Evolutionary conservation across 495 filamentous ascomycete genomes (phyloP).

Genomic region (Penicillium mononematosum): DNA sequence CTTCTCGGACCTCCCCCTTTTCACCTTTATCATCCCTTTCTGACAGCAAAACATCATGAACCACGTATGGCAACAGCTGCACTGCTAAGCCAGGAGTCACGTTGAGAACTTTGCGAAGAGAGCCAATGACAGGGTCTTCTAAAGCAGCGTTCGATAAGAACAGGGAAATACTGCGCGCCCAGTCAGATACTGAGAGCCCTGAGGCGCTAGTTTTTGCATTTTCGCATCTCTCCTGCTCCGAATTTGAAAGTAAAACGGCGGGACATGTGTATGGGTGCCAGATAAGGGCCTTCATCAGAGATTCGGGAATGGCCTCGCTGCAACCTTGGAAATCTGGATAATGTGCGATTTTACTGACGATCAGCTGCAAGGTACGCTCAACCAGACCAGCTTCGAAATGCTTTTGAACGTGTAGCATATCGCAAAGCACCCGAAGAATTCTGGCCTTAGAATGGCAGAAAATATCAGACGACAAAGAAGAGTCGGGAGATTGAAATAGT

Average conservation of each 20-base stretch:
- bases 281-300: slow-evolving; percentile 42
- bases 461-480: slow-evolving; percentile 12
- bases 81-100: slow-evolving; percentile 66
- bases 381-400: slow-evolving; percentile 66
- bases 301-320: slow-evolving; percentile 40
- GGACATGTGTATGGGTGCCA: slow-evolving; percentile 49
- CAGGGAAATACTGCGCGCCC: slow-evolving; percentile 64
- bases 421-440: slow-evolving; percentile 64
- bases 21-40: slow-evolving; percentile 39
- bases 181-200: slow-evolving; percentile 40
- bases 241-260: slow-evolving; percentile 14
- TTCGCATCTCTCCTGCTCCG: slow-evolving; percentile 20
- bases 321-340: slow-evolving; percentile 49
- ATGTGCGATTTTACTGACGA: slow-evolving; percentile 57
- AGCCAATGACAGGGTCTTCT: slow-evolving; percentile 63
- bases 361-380: slow-evolving; percentile 71
- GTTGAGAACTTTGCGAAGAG: slow-evolving; percentile 60
- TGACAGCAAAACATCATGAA: slow-evolving; percentile 69
- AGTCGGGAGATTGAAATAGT: slow-evolving; percentile 20
- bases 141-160: slow-evolving; percentile 58
- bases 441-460: slow-evolving; percentile 44
- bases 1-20: slow-evolving; percentile 28
- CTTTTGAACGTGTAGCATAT: slow-evolving; percentile 63
- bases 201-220: slow-evolving; percentile 14
- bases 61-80: slow-evolving; percentile 70